Conservation (phyloP, 805 yeast species). For the Spathaspora sp. region DNA sequence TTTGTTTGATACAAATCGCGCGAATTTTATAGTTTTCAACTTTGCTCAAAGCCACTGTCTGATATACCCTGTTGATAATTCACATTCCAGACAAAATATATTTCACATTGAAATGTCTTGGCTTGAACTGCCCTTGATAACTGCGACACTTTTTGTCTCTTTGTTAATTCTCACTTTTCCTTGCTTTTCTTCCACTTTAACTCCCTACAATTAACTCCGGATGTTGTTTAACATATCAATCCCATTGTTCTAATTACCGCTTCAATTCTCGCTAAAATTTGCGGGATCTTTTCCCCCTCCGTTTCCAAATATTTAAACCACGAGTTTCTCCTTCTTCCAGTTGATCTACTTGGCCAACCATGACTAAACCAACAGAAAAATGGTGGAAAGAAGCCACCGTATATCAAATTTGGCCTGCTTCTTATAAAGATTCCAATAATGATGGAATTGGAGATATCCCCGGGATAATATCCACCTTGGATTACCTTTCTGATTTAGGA, state of each 20-base stretch:
- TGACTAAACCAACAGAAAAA: slow-evolving; percentile 3
- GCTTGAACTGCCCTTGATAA: no score
- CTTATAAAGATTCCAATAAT: slow-evolving; percentile 54
- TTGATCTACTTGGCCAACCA: background rate
- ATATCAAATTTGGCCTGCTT: slow-evolving; percentile 61
- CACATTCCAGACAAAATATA: no score
- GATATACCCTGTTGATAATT: no score
- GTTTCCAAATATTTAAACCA: background rate
- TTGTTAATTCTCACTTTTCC: no score
- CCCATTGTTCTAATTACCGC: background rate
- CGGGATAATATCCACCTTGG: slow-evolving; percentile 50
- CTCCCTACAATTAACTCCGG: background rate
- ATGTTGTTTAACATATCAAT: background rate
- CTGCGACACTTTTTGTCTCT: no score
- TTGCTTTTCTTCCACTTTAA: no score
- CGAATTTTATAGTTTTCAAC: background rate
- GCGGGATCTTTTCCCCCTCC: background rate
- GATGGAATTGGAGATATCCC: slow-evolving; percentile 59
- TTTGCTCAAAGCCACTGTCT: background rate
- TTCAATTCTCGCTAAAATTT: background rate
- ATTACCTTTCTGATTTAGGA: slow-evolving; percentile 48
- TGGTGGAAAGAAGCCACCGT: slow-evolving; percentile 60
- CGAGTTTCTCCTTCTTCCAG: background rate
- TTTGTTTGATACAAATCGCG: background rate
- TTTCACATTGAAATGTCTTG: no score